phyloP scores from a whole-genome alignment of 108 stramenopile species.

The Cyclostephanos tholiformis region DNA sequence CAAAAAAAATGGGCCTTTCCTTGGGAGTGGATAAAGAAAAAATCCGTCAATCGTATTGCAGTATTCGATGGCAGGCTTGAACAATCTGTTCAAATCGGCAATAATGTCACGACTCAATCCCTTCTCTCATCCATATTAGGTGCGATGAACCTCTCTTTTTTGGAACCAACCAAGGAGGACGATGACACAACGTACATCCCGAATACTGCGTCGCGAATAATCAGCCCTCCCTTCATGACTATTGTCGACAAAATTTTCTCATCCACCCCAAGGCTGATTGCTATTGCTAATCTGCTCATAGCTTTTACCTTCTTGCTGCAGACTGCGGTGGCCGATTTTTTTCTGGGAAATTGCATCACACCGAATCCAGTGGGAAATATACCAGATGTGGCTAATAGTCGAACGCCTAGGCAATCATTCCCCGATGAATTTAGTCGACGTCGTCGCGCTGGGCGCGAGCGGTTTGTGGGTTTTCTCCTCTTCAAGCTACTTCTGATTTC shows the following conservation, averaged over 20 bases:
- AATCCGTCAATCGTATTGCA: not conserved
- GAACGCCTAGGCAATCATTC: not conserved
- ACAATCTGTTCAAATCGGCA: not conserved
- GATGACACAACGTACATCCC: not conserved
- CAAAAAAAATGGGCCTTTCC: not conserved
- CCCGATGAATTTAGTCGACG: conserved; percentile 20
- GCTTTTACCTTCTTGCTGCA: conserved; percentile 65
- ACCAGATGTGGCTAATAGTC: not conserved
- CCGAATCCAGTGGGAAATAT: not conserved
- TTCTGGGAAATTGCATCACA: conserved; percentile 49
- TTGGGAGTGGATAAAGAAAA: conserved; percentile 7
- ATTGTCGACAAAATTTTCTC: conserved; percentile 67
- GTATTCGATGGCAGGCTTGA: not conserved
- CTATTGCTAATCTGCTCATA: conserved; percentile 74
- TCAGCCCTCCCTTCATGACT: conserved; percentile 20
- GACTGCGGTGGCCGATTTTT: conserved; percentile 69
- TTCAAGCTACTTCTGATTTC: conserved; percentile 80
- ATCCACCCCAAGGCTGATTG: conserved; percentile 68
- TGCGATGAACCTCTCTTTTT: not conserved
- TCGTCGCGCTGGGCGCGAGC: conserved; percentile 52
- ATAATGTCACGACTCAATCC: not conserved
- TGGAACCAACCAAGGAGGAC: not conserved
- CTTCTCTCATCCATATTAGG: conserved; percentile 1
- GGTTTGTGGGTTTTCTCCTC: conserved; percentile 66
- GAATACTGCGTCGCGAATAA: not conserved